phyloP scores from a whole-genome alignment of 1,284 basidiomycete species.

The Apiotrichum akiyoshidainum region DNA sequence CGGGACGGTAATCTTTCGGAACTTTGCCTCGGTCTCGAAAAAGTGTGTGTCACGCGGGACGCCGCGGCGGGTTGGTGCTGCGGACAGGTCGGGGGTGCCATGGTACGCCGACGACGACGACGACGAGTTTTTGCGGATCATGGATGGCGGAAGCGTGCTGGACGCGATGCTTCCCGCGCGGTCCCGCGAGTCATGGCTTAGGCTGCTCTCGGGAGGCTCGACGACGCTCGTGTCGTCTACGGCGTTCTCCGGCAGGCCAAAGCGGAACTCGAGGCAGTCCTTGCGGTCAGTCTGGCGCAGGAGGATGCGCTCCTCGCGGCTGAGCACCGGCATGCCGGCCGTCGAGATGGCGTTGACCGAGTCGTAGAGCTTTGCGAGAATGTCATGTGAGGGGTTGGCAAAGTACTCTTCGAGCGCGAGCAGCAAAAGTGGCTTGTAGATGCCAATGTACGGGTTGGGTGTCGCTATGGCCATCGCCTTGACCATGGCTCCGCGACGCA shows the following conservation, averaged over 20 bases:
- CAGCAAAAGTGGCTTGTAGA: conserved; percentile 95
- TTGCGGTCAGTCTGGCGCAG: conserved; percentile 85
- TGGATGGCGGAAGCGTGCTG: conserved; percentile 5
- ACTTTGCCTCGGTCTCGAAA: conserved; percentile 77
- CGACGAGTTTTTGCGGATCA: conserved; percentile 16
- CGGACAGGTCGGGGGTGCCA: conserved; percentile 6
- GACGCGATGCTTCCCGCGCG: conserved; percentile 9
- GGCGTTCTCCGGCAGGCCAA: conserved; percentile 21
- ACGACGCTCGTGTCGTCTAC: conserved; percentile 6
- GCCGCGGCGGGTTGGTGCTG: conserved; percentile 11
- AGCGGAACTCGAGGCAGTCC: conserved; percentile 86
- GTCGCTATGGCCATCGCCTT: conserved; percentile 96
- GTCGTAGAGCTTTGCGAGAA: conserved; percentile 82
- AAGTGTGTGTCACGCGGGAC: conserved; percentile 85
- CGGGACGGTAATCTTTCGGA: conserved; percentile 71
- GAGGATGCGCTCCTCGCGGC: conserved; percentile 77
- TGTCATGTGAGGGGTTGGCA: conserved; percentile 76
- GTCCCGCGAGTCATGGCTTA: conserved; percentile 2
- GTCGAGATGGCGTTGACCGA: conserved; percentile 89
- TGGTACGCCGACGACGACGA: conserved; percentile 10
- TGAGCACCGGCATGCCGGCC: conserved; percentile 70
- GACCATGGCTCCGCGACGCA: conserved; percentile 88
- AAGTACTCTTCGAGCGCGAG: conserved; percentile 97
- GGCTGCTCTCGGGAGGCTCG: conserved; percentile 2
- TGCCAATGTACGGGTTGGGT: conserved; percentile 90